A percentile compares a stretch with the other conserved stretches of the same genome.
These are phyloP conservation scores for Crotalaria pallida DNA, from an alignment of 306 rosid genomes.

Conservation along the genomic window DNA sequence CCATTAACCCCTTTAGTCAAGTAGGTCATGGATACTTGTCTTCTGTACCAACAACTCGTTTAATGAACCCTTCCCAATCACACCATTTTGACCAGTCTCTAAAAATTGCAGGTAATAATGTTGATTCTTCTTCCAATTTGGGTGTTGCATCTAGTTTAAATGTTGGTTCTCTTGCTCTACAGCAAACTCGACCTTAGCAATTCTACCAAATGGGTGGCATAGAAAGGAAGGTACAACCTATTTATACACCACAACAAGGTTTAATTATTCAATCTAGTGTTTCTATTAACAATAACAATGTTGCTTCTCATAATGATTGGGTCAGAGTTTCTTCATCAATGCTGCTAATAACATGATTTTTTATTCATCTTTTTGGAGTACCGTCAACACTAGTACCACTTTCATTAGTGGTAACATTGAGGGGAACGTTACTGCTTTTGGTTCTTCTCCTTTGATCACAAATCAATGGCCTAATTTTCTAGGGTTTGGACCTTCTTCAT, in stretches of 20 bases:
- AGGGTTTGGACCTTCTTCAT: conserved; percentile 19
- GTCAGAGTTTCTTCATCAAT: not conserved
- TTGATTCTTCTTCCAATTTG: conserved; percentile 27
- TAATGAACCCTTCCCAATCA: conserved; percentile 15
- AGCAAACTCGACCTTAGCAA: conserved; percentile 3
- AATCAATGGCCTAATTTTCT: conserved; percentile 32
- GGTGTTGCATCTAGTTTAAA: conserved; percentile 29
- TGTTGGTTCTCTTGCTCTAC: not conserved
- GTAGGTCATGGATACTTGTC: conserved; percentile 31
- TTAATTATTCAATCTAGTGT: not conserved
- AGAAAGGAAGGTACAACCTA: not conserved
- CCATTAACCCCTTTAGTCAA: conserved; percentile 18
- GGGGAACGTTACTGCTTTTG: not conserved
- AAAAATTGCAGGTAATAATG: conserved; percentile 31
- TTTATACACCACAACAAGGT: not conserved
- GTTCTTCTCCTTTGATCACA: conserved; percentile 22
- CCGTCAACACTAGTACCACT: not conserved
- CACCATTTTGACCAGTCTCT: conserved; percentile 16
- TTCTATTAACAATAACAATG: not conserved
- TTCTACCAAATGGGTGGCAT: conserved; percentile 2
- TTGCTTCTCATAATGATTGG: conserved; percentile 22
- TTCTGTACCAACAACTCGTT: conserved; percentile 32
- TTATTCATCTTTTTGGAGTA: conserved; percentile 24
- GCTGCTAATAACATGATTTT: not conserved
- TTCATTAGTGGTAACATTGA: not conserved